Evolutionary conservation across 345 rosid species (phyloP).

Genomic region (Murraya koenigii): DNA sequence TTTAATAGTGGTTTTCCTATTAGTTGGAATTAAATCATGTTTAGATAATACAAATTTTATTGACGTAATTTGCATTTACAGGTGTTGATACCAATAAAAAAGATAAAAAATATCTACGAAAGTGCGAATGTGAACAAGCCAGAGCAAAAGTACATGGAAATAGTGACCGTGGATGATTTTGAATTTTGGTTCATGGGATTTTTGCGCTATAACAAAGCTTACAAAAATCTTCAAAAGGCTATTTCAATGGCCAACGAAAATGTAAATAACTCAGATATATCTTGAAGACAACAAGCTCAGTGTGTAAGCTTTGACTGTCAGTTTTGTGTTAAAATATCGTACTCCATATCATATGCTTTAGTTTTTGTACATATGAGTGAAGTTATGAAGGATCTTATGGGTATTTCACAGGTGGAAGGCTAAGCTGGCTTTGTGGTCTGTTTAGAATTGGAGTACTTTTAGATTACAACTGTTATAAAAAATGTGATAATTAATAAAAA

Average conservation of each 20-base stretch:
- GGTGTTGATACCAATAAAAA: constrained; percentile 38
- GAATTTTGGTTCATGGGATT: constrained; percentile 50
- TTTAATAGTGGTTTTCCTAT: too few species aligned
- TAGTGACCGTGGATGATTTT: constrained; percentile 33
- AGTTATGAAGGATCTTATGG: too few species aligned
- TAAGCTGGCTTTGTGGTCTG: too few species aligned
- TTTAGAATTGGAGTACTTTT: too few species aligned
- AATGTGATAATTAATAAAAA: too few species aligned
- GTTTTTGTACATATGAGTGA: too few species aligned
- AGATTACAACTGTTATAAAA: too few species aligned
- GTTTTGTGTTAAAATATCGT: too few species aligned
- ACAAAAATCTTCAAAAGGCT: constrained; percentile 29
- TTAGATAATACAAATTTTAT: not conserved
- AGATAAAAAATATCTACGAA: constrained; percentile 20
- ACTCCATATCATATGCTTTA: too few species aligned
- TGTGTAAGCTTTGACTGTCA: not conserved
- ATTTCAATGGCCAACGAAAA: constrained; percentile 16
- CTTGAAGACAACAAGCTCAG: not conserved
- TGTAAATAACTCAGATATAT: too few species aligned
- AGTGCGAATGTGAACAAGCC: constrained; percentile 39
- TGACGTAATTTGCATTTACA: constrained; percentile 2
- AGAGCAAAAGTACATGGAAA: constrained; percentile 31
- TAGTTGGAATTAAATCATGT: too few species aligned
- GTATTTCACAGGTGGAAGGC: too few species aligned
- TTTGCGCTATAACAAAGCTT: constrained; percentile 38